Conservation (phyloP, 352 stramenopile species). For the Phytopythium aichiense region DNA sequence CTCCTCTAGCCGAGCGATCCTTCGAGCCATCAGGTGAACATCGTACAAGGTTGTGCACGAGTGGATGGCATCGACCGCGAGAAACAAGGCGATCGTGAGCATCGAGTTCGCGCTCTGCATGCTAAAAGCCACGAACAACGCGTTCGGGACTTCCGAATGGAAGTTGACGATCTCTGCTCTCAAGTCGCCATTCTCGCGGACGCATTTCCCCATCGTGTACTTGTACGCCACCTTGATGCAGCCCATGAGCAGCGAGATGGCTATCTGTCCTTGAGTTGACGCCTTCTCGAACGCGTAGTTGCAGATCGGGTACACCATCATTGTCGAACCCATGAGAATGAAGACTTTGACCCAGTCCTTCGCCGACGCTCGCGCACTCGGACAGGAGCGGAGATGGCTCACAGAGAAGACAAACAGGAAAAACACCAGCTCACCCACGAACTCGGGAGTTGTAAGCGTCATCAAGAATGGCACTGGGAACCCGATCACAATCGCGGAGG, state of each 20-base stretch:
- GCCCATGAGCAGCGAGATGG: neutral
- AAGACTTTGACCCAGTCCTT: neutral
- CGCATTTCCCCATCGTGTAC: neutral
- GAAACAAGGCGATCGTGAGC: constrained; percentile 17
- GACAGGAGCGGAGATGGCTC: neutral
- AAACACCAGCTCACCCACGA: neutral
- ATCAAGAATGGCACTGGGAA: neutral
- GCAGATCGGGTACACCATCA: neutral
- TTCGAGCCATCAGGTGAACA: neutral
- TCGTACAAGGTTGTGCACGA: constrained; percentile 14
- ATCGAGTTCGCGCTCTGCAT: constrained; percentile 26
- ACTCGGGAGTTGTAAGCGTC: neutral
- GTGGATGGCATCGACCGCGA: constrained; percentile 17
- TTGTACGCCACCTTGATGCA: neutral
- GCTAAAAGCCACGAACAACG: constrained; percentile 20
- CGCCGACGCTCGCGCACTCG: neutral
- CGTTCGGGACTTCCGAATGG: constrained; percentile 16
- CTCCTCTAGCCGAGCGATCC: neutral
- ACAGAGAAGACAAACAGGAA: neutral
- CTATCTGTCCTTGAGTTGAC: neutral
- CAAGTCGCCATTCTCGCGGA: constrained; percentile 7
- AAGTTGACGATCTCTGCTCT: constrained; percentile 16
- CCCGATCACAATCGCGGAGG: neutral
- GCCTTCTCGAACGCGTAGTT: neutral
- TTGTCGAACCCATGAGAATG: neutral